Conservation (phyloP, 305 asterid species). For the Petunia hybrid region DNA sequence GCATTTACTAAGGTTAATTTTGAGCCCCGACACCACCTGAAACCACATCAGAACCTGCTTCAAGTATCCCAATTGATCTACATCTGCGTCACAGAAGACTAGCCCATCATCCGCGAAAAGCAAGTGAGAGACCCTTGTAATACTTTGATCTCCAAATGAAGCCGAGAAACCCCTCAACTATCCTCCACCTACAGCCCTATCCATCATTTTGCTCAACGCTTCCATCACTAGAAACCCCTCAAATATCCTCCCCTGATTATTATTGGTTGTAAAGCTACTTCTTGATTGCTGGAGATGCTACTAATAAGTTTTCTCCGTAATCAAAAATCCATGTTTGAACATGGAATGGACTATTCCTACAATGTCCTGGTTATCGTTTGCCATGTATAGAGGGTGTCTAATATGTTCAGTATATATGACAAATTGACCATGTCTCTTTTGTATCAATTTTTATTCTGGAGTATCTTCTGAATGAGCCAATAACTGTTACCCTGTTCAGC, state of each 20-base stretch:
- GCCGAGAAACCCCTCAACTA: no score
- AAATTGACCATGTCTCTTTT: not conserved
- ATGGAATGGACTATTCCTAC: conserved; percentile 2
- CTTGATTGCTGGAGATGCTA: conserved; percentile 10
- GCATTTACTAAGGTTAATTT: no score
- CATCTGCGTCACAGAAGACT: no score
- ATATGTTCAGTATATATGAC: conserved; percentile 2
- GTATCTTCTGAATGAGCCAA: not conserved
- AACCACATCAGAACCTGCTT: no score
- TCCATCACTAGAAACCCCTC: no score
- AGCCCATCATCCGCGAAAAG: no score
- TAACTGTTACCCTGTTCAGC: conserved; percentile 13
- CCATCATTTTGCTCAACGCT: no score
- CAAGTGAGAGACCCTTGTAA: no score
- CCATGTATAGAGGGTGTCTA: conserved; percentile 16
- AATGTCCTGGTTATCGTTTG: conserved; percentile 14
- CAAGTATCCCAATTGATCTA: no score
- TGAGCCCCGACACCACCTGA: no score
- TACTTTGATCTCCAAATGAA: no score
- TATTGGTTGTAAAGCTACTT: conserved; percentile 4
- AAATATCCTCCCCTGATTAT: not conserved
- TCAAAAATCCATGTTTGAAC: conserved; percentile 9
- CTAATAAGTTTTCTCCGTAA: conserved; percentile 7
- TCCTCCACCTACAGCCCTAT: no score
- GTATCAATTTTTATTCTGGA: conserved; percentile 17